A percentile compares a stretch with the other conserved stretches of the same genome.
Conservation (phyloP, 371 early-diverging fungal species). For the Amoeboaphelidium occidentale region DNA sequence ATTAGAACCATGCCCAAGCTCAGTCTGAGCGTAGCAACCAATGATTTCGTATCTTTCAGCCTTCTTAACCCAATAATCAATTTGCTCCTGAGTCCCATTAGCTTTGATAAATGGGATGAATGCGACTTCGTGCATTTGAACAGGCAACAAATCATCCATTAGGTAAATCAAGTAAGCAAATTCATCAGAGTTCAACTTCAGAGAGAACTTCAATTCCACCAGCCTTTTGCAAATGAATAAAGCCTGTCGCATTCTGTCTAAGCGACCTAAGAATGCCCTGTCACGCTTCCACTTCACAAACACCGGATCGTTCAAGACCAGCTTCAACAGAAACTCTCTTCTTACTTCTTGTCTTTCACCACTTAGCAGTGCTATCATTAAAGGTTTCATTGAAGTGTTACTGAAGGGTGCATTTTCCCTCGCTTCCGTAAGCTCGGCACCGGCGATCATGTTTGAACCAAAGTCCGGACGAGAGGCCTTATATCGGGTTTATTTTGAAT, state of each 20-base stretch:
- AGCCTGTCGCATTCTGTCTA: not conserved
- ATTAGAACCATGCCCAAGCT: conserved; percentile 48
- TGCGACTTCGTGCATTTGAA: conserved; percentile 29
- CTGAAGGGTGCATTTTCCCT: too few species aligned
- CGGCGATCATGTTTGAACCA: too few species aligned
- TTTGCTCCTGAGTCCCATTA: conserved; percentile 52
- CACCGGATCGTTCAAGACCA: not conserved
- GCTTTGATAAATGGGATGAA: conserved; percentile 48
- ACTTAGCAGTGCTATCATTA: too few species aligned
- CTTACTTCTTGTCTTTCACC: too few species aligned
- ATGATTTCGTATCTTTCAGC: conserved; percentile 47
- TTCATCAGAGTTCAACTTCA: not conserved
- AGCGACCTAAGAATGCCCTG: not conserved
- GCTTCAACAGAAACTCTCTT: not conserved
- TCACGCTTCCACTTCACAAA: not conserved
- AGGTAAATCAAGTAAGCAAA: conserved; percentile 1
- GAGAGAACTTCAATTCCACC: not conserved
- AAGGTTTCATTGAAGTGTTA: too few species aligned
- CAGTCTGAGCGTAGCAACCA: conserved; percentile 66
- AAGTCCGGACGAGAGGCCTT: too few species aligned
- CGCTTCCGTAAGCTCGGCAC: too few species aligned
- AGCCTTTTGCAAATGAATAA: not conserved
- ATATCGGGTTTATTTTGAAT: too few species aligned
- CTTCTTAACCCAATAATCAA: conserved; percentile 37
- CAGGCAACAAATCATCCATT: conserved; percentile 20